These are phyloP conservation scores for Vararia minispora DNA, from an alignment of 768 basidiomycete species.

Conservation along the genomic window DNA sequence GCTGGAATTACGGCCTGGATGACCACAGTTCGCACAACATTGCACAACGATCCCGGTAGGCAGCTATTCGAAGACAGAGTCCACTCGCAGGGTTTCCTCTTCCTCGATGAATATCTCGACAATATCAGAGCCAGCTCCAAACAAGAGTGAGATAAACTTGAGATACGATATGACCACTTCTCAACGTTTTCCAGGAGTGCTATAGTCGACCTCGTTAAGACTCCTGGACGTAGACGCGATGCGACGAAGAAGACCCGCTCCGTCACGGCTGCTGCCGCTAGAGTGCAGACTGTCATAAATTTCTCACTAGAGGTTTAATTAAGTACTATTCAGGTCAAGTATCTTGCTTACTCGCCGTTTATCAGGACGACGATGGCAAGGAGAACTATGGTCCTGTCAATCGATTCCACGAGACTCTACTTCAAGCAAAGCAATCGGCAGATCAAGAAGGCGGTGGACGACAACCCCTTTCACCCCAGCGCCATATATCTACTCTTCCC, in stretches of 20 bases:
- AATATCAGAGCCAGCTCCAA: slow-evolving; percentile 55
- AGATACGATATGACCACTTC: slow-evolving; percentile 1
- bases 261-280: slow-evolving; percentile 28
- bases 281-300: slow-evolving; percentile 29
- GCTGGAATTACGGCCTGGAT: slow-evolving; percentile 61
- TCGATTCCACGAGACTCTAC: slow-evolving; percentile 34
- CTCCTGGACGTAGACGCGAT: slow-evolving; percentile 64
- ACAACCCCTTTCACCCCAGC: slow-evolving; percentile 2
- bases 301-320: slow-evolving; percentile 36
- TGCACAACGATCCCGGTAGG: slow-evolving; percentile 64
- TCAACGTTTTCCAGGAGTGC: slow-evolving; percentile 29
- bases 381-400: slow-evolving; percentile 34
- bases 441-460: not conserved
- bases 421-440: slow-evolving; percentile 10
- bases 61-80: slow-evolving; percentile 64
- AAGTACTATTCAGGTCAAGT: not conserved
- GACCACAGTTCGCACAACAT: slow-evolving; percentile 50
- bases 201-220: slow-evolving; percentile 74
- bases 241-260: slow-evolving; percentile 38
- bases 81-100: slow-evolving; percentile 65
- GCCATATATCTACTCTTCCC: not conserved
- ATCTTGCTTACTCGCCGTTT: slow-evolving; percentile 5
- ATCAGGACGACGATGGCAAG: slow-evolving; percentile 22
- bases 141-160: slow-evolving; percentile 40
- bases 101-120: slow-evolving; percentile 70